Evolutionary conservation across 352 stramenopile genomes (phyloP).

Genomic region (Globisporangium perplexum): DNA sequence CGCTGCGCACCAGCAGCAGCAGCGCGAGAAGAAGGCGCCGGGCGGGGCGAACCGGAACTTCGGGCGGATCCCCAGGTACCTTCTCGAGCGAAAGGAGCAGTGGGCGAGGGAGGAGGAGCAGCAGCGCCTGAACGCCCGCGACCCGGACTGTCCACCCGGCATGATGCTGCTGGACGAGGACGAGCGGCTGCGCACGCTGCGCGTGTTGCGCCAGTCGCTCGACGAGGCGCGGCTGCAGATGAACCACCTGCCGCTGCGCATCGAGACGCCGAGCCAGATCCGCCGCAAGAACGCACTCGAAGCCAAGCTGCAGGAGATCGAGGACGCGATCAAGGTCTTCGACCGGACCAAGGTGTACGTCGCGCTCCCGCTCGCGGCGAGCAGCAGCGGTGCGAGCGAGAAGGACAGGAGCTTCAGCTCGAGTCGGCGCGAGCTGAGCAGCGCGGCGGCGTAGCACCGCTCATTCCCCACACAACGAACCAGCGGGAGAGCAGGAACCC

Average conservation of each 20-base stretch:
- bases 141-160: constrained; percentile 82
- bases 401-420: constrained; percentile 6
- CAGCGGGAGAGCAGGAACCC: neutral
- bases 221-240: constrained; percentile 60
- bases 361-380: constrained; percentile 25
- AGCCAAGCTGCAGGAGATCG: constrained; percentile 82
- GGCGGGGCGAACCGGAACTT: constrained; percentile 29
- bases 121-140: constrained; percentile 52
- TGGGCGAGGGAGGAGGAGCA: constrained; percentile 86
- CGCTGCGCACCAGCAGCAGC: neutral
- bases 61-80: constrained; percentile 62
- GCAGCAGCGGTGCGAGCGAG: neutral
- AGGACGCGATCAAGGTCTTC: constrained; percentile 88
- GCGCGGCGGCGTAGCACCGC: neutral
- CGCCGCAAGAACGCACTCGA: constrained; percentile 80
- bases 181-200: constrained; percentile 65
- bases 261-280: constrained; percentile 80
- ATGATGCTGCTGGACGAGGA: constrained; percentile 84
- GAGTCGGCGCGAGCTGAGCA: no score
- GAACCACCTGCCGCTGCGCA: constrained; percentile 70
- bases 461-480: neutral
- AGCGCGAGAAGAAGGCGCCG: neutral
- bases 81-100: constrained; percentile 68
- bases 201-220: constrained; percentile 56
- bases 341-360: constrained; percentile 82